Percentiles rank a stretch among this genome's conserved stretches.
phyloP scores from a whole-genome alignment of 2,329 filamentous ascomycete species.

The Neospermospora avenae region DNA sequence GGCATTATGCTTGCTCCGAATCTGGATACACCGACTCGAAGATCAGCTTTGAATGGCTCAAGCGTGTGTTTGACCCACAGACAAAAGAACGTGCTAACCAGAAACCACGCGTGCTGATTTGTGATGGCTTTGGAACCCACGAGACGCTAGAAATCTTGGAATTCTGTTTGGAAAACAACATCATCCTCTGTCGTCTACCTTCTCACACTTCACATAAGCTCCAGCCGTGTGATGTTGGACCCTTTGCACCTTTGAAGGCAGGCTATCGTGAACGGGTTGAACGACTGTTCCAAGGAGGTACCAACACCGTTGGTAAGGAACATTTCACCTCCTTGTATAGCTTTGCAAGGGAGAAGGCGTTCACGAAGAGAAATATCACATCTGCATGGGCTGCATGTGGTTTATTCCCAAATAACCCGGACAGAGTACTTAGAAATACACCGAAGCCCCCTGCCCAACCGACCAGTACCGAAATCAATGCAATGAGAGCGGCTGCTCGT shows the following conservation, averaged over 20 bases:
- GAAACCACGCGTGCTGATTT: conserved; percentile 36
- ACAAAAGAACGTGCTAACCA: conserved; percentile 33
- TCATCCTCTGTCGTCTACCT: conserved; percentile 23
- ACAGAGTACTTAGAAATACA: conserved; percentile 14
- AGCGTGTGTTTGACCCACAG: conserved; percentile 35
- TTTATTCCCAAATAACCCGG: conserved; percentile 17
- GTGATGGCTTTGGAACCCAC: conserved; percentile 37
- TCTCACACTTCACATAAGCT: conserved; percentile 28
- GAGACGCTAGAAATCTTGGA: conserved; percentile 35
- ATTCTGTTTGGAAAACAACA: conserved; percentile 32
- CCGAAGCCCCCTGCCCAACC: conserved; percentile 5
- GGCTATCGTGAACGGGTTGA: conserved; percentile 29
- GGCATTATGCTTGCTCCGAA: conserved; percentile 29
- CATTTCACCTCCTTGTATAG: conserved; percentile 25
- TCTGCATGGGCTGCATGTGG: conserved; percentile 25
- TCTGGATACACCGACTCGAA: conserved; percentile 32
- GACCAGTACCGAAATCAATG: conserved; percentile 1
- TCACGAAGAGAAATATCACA: conserved; percentile 31
- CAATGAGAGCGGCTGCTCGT: conserved; percentile 5
- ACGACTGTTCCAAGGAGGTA: conserved; percentile 23
- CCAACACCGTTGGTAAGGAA: conserved; percentile 25
- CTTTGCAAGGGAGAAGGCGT: conserved; percentile 18
- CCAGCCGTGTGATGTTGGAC: too few species aligned
- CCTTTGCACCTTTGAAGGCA: conserved; percentile 27
- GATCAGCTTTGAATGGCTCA: conserved; percentile 38